Evolutionary conservation across 495 filamentous ascomycete species (phyloP), one percentile per base, ranked within the genome.

Genomic region (Diplogelasinospora grovesii): DNA sequence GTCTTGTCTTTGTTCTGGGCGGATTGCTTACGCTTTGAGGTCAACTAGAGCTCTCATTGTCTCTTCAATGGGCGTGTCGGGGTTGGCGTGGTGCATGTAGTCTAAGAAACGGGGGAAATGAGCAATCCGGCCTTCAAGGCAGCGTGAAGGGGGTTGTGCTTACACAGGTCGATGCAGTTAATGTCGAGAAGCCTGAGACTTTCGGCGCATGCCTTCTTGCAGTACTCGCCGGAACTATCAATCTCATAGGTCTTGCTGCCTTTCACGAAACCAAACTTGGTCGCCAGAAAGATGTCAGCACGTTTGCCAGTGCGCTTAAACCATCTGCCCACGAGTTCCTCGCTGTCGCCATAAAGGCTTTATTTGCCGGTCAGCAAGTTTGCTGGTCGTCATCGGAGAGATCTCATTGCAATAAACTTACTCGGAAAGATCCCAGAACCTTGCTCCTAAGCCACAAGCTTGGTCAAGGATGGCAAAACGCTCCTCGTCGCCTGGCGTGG

Each of bases 91-190:
- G 13, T 83, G 85, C 44, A 64, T 77, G 60, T 90, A 81, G 50
- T 87, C n/a, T n/a, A n/a, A n/a, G n/a, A n/a, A n/a, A n/a, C n/a
- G n/a, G n/a, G n/a, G n/a, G n/a, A n/a, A n/a, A n/a, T n/a, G n/a
- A n/a, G n/a, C n/a, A n/a, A n/a, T n/a, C n/a, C n/a, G n/a, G n/a
- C n/a, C n/a, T n/a, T n/a, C n/a, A n/a, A n/a, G n/a, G n/a, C n/a
- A n/a, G n/a, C n/a, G n/a, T n/a, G n/a, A n/a, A n/a, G n/a, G n/a
- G n/a, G n/a, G n/a, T n/a, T n/a, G n/a, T n/a, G n/a, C n/a, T n/a
- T n/a, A n/a, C n/a, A 94, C 45, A 93, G 74, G 59, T 95, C 88
- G 40, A 95, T 65, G 37, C 65, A 78, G 67, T 90, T 88, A 45
- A 79, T 81, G 7, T 80, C 83, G 28, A 52, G 28, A 22, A 24